Base-by-base conservation (phyloP, 139 green algal species). In the Chlorella sp. region DNA sequence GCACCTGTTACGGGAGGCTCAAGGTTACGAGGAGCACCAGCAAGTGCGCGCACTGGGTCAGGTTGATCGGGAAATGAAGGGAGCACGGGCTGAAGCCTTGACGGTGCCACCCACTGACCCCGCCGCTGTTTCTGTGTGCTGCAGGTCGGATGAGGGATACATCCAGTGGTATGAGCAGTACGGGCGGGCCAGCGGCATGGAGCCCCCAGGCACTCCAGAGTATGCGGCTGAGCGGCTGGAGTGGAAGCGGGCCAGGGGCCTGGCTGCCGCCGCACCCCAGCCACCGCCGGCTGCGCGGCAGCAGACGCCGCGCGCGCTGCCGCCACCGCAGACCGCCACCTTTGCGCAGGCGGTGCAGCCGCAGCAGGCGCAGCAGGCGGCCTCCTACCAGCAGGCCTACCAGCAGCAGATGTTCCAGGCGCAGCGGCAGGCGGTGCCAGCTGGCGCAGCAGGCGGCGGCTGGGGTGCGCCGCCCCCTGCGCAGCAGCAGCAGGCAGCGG, bases 111-210 rank as follows among this genome's bases (percentile, higher is more conserved):
- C n/a, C n/a, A n/a, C n/a, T n/a, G n/a, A n/a, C n/a, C n/a, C n/a
- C n/a, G n/a, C n/a, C n/a, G n/a, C n/a, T n/a, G n/a, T n/a, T n/a
- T n/a, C n/a, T n/a, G n/a, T n/a, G n/a, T n/a, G n/a, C 30, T 85
- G 62, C 68, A 73, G 86, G 32, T 48, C 22, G 13, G 83, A 87
- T 51, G 40, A 60, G 14, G 68, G n/a, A 11, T 90, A 90, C 32
- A 26, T 36, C 8, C 69, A 75, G 24, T 90, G 87, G 87, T 90
- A 90, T 67, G 65, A 32, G 28, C n/a, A 76, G 36, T 44, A 86
- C 34, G 87, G 64, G 11, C 38, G 24, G 70, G 56, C 68, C 54
- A 83, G 44, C n/a, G n/a, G 26, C 38, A 16, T 79, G 48, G 43
- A 82, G 34, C 20, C 80, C 9, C 28, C 65, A 5, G n/a, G 41